Percentiles rank a stretch among this genome's conserved stretches.
These are phyloP conservation scores for Cicer judaicum DNA, from an alignment of 306 rosid genomes.

Conservation along the genomic window DNA sequence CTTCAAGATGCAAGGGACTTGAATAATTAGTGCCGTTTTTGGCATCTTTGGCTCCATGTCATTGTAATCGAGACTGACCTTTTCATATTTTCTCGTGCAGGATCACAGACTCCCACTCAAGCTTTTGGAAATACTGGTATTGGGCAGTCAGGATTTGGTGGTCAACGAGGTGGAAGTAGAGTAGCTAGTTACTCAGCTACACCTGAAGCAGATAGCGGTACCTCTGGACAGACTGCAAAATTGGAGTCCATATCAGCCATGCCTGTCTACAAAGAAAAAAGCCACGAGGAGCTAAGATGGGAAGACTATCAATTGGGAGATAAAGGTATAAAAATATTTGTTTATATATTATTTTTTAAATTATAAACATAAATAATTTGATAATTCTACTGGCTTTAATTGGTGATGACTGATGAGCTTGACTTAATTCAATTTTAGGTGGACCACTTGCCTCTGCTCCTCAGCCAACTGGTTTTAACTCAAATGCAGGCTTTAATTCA, in stretches of 20 bases:
- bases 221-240: slow-evolving; percentile 65
- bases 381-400: not conserved
- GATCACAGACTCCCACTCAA: slow-evolving; percentile 68
- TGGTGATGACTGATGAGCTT: slow-evolving; percentile 11
- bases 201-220: slow-evolving; percentile 71
- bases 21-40: not conserved
- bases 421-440: slow-evolving; percentile 60
- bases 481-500: slow-evolving; percentile 56
- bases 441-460: slow-evolving; percentile 77
- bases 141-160: slow-evolving; percentile 77
- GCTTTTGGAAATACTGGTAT: slow-evolving; percentile 66
- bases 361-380: not conserved
- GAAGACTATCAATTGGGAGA: slow-evolving; percentile 95
- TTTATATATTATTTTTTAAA: not conserved
- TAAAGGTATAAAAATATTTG: slow-evolving; percentile 57
- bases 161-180: slow-evolving; percentile 90
- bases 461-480: slow-evolving; percentile 50
- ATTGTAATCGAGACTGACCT: slow-evolving; percentile 23
- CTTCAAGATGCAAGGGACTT: slow-evolving; percentile 13
- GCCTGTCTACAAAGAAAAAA: slow-evolving; percentile 85
- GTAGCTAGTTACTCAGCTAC: slow-evolving; percentile 72
- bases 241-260: slow-evolving; percentile 96
- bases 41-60: slow-evolving; percentile 9
- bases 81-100: slow-evolving; percentile 50
- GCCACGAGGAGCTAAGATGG: slow-evolving; percentile 98